Percentiles rank a stretch among this genome's conserved stretches.
phyloP scores from a whole-genome alignment of 495 filamentous ascomycete genomes.

The Penicillium pancosmium region DNA sequence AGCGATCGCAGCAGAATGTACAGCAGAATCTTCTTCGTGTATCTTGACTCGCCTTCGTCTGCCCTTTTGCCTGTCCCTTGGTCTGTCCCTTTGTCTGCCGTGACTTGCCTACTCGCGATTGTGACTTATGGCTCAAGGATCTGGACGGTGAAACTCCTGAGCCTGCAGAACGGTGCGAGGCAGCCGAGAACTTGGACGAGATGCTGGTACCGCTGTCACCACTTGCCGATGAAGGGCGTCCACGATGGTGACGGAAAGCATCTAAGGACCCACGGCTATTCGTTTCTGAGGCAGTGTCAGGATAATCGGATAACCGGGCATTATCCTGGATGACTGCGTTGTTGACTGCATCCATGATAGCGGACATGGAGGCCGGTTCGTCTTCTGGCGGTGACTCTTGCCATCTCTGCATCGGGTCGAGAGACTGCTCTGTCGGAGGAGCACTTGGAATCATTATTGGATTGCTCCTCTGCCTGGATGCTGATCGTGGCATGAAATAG shows the following conservation, averaged over 20 bases:
- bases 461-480: not conserved
- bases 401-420: constrained; percentile 70
- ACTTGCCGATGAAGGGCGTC: constrained; percentile 49
- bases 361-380: constrained; percentile 72
- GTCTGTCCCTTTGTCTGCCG: constrained; percentile 38
- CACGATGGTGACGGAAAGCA: constrained; percentile 59
- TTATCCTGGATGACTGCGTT: constrained; percentile 18
- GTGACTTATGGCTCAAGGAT: constrained; percentile 1
- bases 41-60: constrained; percentile 53
- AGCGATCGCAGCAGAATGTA: constrained; percentile 80
- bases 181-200: constrained; percentile 20
- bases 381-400: constrained; percentile 75
- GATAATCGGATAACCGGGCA: not conserved
- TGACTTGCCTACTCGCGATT: not conserved
- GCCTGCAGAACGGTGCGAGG: constrained; percentile 15
- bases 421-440: not conserved
- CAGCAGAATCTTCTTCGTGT: constrained; percentile 43
- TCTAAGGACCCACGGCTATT: constrained; percentile 29
- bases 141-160: not conserved
- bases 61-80: not conserved
- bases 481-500: not conserved
- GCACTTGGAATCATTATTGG: constrained; percentile 1
- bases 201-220: constrained; percentile 13
- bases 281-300: constrained; percentile 17
- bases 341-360: constrained; percentile 69